Evolutionary conservation across 2,329 filamentous ascomycete species (phyloP), one percentile per base, ranked within the genome.

Genomic region (Trichoderma harzianum): DNA sequence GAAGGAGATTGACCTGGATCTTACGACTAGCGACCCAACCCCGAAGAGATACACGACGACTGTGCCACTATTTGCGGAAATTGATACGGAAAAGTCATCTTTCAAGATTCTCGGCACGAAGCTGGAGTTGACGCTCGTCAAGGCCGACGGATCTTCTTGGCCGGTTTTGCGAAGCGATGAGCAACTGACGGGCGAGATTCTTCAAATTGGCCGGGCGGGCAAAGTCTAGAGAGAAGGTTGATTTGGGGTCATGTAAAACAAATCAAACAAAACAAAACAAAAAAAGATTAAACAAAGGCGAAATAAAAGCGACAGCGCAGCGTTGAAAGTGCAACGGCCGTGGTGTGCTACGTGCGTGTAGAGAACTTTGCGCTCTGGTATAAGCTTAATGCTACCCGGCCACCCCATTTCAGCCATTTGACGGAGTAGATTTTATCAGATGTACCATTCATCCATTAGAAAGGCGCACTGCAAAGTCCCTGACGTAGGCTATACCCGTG

Each of bases 91-190:
- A 71, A 90, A 92, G 80, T 94, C 92, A 76, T 87, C 87, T 71
- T 95, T 89, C 84, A 94, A 93, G 82, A 89, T 98, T 72, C 86
- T 97, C 80, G 93, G 93, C 30, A 97, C 94, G 1, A 98, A 98
- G 85, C 84, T 98, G 66, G 95, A 98, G 82, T 84, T 97, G 78
- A 91, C 86, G 32, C 83, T 98, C 69, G 88, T 80, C 79, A 90
- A 90, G 82, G 91, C 90, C 3, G 92, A 95, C 76, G 92, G 91
- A 12, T 86, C 87, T 55, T 92, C 93, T 78, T 98, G 95, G 95
- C 92, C 94, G 39, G 93, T 96, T 6, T 82, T 98, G 78, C 88
- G 93, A 73, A 92, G 90, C 72, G 93, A 96, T 77, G 94, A 97
- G 76, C 82, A 84, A 70, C 78, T 82, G 73, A 89, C 86, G 11